Conservation (phyloP, 805 yeast species). For the Clavispora santaluciae region DNA sequence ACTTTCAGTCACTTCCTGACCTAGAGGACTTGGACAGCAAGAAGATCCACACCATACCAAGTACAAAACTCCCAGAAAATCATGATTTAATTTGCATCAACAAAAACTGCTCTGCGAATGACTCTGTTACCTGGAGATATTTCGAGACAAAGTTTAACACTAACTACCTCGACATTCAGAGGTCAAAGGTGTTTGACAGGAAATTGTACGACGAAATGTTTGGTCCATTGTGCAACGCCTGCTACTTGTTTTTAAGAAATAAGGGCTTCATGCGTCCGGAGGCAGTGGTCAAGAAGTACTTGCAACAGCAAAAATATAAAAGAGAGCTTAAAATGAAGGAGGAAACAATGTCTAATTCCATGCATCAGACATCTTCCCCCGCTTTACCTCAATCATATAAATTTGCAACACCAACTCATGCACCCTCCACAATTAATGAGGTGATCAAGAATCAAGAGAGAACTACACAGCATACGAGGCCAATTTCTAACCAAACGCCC, state of each 20-base stretch:
- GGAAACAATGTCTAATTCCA: slow-evolving; percentile 8
- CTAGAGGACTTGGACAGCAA: slow-evolving; percentile 42
- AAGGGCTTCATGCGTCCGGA: slow-evolving; percentile 44
- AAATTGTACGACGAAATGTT: slow-evolving; percentile 42
- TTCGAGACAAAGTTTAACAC: slow-evolving; percentile 37
- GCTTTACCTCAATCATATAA: slow-evolving; percentile 19
- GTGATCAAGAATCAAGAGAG: slow-evolving; percentile 21
- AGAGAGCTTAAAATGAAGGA: slow-evolving; percentile 30
- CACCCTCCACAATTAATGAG: slow-evolving; percentile 34
- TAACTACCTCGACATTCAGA: slow-evolving; percentile 32
- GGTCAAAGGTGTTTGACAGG: slow-evolving; percentile 36
- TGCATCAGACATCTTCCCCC: slow-evolving; percentile 7
- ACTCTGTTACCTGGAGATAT: slow-evolving; percentile 41
- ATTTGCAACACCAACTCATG: slow-evolving; percentile 38
- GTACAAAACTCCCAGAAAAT: slow-evolving; percentile 31
- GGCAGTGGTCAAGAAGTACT: slow-evolving; percentile 40
- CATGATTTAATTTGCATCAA: slow-evolving; percentile 40
- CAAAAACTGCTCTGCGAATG: slow-evolving; percentile 34
- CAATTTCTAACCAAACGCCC: slow-evolving; percentile 10
- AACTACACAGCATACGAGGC: not conserved
- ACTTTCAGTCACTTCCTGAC: slow-evolving; percentile 38
- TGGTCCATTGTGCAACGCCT: slow-evolving; percentile 45
- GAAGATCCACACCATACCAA: slow-evolving; percentile 38
- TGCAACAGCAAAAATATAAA: slow-evolving; percentile 41
- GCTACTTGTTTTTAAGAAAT: slow-evolving; percentile 38